Evolutionary conservation across 768 basidiomycete genomes (phyloP).

Genomic region (Scleroderma bovista): DNA sequence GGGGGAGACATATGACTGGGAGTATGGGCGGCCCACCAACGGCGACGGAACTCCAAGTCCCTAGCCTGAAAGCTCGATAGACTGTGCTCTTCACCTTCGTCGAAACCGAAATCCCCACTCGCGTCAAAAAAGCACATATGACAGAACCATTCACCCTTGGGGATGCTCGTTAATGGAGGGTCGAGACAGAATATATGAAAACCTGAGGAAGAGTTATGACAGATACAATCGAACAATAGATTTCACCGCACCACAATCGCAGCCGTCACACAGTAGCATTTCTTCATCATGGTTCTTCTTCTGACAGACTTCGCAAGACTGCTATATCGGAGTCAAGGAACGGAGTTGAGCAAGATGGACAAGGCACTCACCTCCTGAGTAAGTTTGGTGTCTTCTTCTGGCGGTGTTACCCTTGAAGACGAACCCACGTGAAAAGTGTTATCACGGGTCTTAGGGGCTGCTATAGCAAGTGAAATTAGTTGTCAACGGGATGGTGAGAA

Average conservation of each 20-base stretch:
- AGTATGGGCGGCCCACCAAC: slow-evolving; percentile 83
- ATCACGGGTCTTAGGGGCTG: slow-evolving; percentile 29
- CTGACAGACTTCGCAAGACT: slow-evolving; percentile 91
- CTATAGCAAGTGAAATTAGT: slow-evolving; percentile 18
- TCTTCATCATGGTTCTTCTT: slow-evolving; percentile 83
- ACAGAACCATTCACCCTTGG: slow-evolving; percentile 96
- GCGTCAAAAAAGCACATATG: slow-evolving; percentile 86
- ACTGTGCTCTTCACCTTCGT: slow-evolving; percentile 95
- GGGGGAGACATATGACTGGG: slow-evolving; percentile 34
- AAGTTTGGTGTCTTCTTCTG: slow-evolving; percentile 36
- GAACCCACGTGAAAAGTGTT: slow-evolving; percentile 17
- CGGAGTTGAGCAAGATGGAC: slow-evolving; percentile 10
- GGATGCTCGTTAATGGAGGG: slow-evolving; percentile 80
- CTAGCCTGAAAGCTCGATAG: slow-evolving; percentile 88
- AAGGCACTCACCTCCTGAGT: slow-evolving; percentile 47
- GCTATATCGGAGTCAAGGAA: slow-evolving; percentile 37
- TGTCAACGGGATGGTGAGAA: not conserved
- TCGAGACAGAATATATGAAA: slow-evolving; percentile 98
- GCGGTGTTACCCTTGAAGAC: slow-evolving; percentile 17
- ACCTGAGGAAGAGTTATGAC: slow-evolving; percentile 41
- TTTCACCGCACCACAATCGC: slow-evolving; percentile 60
- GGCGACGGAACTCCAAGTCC: slow-evolving; percentile 80
- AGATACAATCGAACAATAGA: slow-evolving; percentile 7
- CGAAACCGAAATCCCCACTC: slow-evolving; percentile 96
- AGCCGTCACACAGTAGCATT: slow-evolving; percentile 89